Evolutionary conservation across 345 rosid genomes (phyloP).

Genomic region (Brassica juncea): DNA sequence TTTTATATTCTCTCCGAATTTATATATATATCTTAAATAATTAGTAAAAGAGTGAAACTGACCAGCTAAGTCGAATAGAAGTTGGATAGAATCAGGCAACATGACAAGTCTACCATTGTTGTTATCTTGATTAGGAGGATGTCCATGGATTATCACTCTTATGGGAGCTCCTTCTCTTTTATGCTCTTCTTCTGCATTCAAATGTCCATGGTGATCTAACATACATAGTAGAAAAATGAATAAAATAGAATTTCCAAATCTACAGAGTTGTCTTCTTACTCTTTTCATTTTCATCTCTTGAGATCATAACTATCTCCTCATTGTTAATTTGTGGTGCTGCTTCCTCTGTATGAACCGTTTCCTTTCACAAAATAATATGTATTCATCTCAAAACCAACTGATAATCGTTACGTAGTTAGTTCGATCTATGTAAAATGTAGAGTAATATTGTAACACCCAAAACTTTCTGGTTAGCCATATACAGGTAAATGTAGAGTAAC

Average conservation of each 20-base stretch:
- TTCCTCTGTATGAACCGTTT: conserved; percentile 47
- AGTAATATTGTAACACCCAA: neutral
- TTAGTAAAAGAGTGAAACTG: conserved; percentile 22
- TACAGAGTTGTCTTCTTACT: conserved; percentile 47
- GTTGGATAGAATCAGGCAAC: conserved; percentile 69
- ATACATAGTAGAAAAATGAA: neutral
- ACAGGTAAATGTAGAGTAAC: neutral
- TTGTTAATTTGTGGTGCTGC: conserved; percentile 24
- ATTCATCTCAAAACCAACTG: conserved; percentile 14
- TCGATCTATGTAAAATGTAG: neutral
- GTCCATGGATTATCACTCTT: conserved; percentile 76
- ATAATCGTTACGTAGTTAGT: neutral
- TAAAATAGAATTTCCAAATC: neutral
- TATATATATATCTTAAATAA: neutral
- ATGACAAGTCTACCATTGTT: conserved; percentile 62
- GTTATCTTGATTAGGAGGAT: conserved; percentile 55
- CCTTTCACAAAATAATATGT: conserved; percentile 44
- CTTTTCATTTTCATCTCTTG: conserved; percentile 43
- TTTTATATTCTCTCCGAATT: neutral
- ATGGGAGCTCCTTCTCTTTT: conserved; percentile 37
- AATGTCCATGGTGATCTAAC: neutral
- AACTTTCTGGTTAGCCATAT: neutral
- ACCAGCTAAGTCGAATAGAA: conserved; percentile 80
- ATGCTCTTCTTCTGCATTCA: conserved; percentile 48
- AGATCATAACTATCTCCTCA: conserved; percentile 39